phyloP scores from a whole-genome alignment of 108 stramenopile species.

The Parietichytrium sp. region DNA sequence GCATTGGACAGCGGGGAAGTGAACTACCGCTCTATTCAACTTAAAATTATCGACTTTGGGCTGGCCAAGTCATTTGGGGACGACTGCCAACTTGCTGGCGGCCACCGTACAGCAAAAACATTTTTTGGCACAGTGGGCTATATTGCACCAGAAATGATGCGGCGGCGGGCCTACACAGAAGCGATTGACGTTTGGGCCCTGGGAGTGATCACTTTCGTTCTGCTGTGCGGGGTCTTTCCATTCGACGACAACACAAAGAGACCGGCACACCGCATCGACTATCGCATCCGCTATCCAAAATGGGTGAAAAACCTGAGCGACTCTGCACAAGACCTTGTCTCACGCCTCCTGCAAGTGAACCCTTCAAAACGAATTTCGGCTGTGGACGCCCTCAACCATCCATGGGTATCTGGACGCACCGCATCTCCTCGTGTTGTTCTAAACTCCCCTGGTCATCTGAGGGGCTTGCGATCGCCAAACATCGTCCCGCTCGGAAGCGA shows the following conservation, averaged over 20 bases:
- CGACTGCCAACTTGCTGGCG: too few species aligned
- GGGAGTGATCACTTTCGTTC: constrained; percentile 65
- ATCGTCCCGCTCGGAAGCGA: not conserved
- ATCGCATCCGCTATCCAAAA: not conserved
- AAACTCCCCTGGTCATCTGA: not conserved
- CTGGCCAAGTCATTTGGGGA: not conserved
- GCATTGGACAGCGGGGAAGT: too few species aligned
- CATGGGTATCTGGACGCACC: not conserved
- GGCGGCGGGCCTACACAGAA: not conserved
- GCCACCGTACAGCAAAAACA: too few species aligned
- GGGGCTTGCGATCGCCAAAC: not conserved
- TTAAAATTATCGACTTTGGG: constrained; percentile 33
- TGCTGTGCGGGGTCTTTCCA: constrained; percentile 60
- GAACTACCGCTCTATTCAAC: not conserved
- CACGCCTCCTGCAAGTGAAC: not conserved
- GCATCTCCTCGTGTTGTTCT: not conserved
- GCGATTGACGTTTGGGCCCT: constrained; percentile 64
- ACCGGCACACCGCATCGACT: constrained; percentile 26
- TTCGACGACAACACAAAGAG: constrained; percentile 59
- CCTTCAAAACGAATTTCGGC: not conserved
- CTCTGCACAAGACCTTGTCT: not conserved
- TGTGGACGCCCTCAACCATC: not conserved
- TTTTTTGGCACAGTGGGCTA: constrained; percentile 37
- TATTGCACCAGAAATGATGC: constrained; percentile 38
- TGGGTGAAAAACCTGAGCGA: constrained; percentile 1